These are phyloP conservation scores for Cicer judaicum DNA, from an alignment of 306 rosid genomes.

Conservation along the genomic window DNA sequence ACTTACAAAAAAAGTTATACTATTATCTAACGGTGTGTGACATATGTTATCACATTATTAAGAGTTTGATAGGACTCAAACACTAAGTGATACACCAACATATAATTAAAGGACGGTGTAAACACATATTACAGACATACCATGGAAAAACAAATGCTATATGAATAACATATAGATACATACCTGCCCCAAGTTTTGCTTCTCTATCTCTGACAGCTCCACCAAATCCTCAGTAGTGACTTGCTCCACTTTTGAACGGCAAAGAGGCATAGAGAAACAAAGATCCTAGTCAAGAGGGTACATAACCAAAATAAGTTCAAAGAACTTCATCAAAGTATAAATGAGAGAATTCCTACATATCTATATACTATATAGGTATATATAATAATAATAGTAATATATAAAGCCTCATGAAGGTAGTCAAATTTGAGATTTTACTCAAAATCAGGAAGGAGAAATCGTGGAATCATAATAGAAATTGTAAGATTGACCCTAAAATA, in stretches of 20 bases:
- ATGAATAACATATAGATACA: slow-evolving; percentile 31
- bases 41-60: slow-evolving; percentile 5
- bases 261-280: slow-evolving; percentile 92
- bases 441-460: neutral
- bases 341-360: neutral
- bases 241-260: slow-evolving; percentile 85
- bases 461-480: neutral
- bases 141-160: slow-evolving; percentile 7
- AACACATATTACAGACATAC: slow-evolving; percentile 14
- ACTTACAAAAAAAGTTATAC: neutral
- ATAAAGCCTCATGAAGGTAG: neutral
- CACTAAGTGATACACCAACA: slow-evolving; percentile 2
- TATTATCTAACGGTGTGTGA: slow-evolving; percentile 1
- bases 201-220: slow-evolving; percentile 96
- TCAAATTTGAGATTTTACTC: neutral
- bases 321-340: slow-evolving; percentile 8
- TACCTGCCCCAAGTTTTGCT: slow-evolving; percentile 93
- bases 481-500: neutral
- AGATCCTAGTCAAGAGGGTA: slow-evolving; percentile 65
- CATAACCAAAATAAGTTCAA: slow-evolving; percentile 26
- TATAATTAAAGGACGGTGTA: neutral
- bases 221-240: slow-evolving; percentile 77
- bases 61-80: neutral
- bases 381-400: neutral
- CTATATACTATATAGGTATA: neutral